phyloP scores from a whole-genome alignment of 345 rosid genomes.

The Brassica carinata region DNA sequence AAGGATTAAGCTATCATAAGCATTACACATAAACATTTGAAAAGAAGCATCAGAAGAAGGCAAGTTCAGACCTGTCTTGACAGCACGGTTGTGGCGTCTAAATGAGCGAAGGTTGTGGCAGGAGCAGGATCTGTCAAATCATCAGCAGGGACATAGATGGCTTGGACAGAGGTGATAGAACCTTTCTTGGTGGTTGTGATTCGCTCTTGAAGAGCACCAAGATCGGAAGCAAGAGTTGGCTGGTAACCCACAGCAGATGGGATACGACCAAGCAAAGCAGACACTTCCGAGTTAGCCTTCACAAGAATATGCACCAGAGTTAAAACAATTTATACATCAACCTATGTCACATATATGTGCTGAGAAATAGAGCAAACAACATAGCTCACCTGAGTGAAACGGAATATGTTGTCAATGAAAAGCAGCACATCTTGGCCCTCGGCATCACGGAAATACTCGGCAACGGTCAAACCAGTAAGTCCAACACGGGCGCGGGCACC shows the following conservation, averaged over 20 bases:
- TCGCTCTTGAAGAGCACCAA: constrained; percentile 98
- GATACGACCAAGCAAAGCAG: constrained; percentile 98
- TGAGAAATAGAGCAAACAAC: neutral
- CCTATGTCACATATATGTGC: neutral
- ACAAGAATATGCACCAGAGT: neutral
- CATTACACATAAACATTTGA: neutral
- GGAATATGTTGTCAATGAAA: constrained; percentile 95
- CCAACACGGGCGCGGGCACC: constrained; percentile 99
- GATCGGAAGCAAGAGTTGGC: constrained; percentile 98
- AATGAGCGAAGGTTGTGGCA: constrained; percentile 96
- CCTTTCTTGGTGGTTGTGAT: constrained; percentile 99
- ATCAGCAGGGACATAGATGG: constrained; percentile 99
- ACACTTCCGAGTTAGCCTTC: constrained; percentile 99
- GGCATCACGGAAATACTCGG: constrained; percentile 98
- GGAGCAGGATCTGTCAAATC: constrained; percentile 99
- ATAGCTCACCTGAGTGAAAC: constrained; percentile 76
- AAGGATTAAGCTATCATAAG: neutral
- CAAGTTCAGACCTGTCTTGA: constrained; percentile 73
- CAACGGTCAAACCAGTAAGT: constrained; percentile 95
- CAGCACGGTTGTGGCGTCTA: constrained; percentile 97
- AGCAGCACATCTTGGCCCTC: constrained; percentile 99
- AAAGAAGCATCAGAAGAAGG: neutral
- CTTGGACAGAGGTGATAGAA: constrained; percentile 98
- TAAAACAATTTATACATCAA: too few relatives aligned
- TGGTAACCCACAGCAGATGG: constrained; percentile 99